Evolutionary conservation across 2,329 filamentous ascomycete species (phyloP), one percentile per base, ranked within the genome.

Genomic region (Beauveria pseudobassiana): DNA sequence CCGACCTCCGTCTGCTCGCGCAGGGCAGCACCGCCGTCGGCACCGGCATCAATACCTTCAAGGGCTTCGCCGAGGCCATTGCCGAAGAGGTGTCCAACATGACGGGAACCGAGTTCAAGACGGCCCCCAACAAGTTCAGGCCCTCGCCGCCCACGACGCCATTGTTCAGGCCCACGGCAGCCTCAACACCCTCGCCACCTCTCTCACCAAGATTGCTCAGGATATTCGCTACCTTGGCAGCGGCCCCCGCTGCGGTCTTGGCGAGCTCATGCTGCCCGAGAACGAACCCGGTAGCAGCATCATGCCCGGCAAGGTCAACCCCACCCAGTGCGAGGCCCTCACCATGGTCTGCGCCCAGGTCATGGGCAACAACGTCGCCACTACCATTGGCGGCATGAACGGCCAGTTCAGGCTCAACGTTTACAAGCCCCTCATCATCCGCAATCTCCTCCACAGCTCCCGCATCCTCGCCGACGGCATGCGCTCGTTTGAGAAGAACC

Each of bases 301-400:
- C 82, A 99, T 99, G 95, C 95, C 95, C 50, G 95, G 95, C 72
- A 99, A 99, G 82, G 95, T 99, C 75, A 99, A 99, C 82, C 95
- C 95, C 38, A 99, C 95, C 38, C 95, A 99, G 80, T 96, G 92
- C 78, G 95, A 99, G 82, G 90, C 92, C 64, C 80, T 99, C 75
- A 98, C 95, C 69, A 99, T 99, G 95, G 82, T 98, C 64, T 97
- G 93, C 80, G 87, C 91, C 22, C 95, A 99, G 78, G 93, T 99
- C 65, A 96, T 98, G 84, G 95, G 95, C 72, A 99, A 99, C 83
- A 87, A 98, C 74, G 89, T 92, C 59, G 91, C 95, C 43, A 87
- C 91, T 64, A 97, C 93, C 34, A 91, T 98, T 70, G 91, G 92
- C 65, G 95, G 93, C 72, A 96, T 96, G 81, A 96, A 95, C 80